Evolutionary conservation across 768 basidiomycete genomes (phyloP).

Genomic region (Calocera viscosa): DNA sequence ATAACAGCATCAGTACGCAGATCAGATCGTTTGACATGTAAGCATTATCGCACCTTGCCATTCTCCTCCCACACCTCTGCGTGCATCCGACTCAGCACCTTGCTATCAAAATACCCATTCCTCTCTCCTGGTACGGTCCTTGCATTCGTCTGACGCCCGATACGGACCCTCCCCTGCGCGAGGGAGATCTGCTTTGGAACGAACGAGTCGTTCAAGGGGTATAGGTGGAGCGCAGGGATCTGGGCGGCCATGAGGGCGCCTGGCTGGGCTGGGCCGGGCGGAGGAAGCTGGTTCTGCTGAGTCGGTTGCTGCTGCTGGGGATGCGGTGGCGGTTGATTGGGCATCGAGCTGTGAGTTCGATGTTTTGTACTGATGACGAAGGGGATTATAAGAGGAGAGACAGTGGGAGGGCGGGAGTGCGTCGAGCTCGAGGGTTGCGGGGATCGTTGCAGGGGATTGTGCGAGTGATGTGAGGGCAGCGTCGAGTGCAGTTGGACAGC

Average conservation of each 20-base stretch:
- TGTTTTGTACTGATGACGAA: too few species aligned
- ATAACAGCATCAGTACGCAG: not conserved
- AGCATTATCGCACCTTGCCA: constrained; percentile 49
- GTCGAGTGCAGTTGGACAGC: too few species aligned
- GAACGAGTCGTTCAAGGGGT: constrained; percentile 90
- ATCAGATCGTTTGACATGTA: not conserved
- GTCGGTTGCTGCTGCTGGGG: too few species aligned
- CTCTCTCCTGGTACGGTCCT: constrained; percentile 83
- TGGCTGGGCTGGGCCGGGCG: too few species aligned
- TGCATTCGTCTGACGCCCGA: constrained; percentile 89
- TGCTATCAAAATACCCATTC: constrained; percentile 95
- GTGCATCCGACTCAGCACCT: constrained; percentile 85
- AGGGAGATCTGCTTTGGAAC: constrained; percentile 89
- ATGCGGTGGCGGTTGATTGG: too few species aligned
- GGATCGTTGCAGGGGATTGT: too few species aligned
- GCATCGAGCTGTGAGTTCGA: too few species aligned
- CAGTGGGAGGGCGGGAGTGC: too few species aligned
- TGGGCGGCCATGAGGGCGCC: not conserved
- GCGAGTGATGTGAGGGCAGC: too few species aligned
- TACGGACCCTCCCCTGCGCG: constrained; percentile 31
- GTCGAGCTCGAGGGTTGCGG: too few species aligned
- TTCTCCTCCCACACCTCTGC: constrained; percentile 95
- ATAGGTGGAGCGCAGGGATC: constrained; percentile 43
- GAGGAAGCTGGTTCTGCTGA: too few species aligned
- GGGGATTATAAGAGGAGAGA: too few species aligned